Evolutionary conservation across 805 yeast genomes (phyloP).

Genomic region (Yarrowia hollandica): DNA sequence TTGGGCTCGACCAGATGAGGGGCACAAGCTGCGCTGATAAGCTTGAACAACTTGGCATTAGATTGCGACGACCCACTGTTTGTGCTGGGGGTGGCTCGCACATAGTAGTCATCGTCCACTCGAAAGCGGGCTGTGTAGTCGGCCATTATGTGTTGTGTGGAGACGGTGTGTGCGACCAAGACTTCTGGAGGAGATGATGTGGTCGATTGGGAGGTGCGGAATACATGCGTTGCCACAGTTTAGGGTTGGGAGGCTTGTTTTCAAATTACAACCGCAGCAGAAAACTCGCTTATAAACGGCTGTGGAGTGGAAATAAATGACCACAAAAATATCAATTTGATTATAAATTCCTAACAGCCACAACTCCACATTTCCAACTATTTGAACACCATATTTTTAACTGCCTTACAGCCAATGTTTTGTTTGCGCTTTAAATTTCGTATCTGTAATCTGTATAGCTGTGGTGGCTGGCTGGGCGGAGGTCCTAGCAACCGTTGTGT

Average conservation of each 20-base stretch:
- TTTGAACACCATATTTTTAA: no score
- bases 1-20: constrained; percentile 83
- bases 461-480: constrained; percentile 1
- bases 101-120: constrained; percentile 25
- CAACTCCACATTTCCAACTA: no score
- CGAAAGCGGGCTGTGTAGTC: constrained; percentile 28
- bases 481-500: not conserved
- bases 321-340: no score
- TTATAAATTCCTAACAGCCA: no score
- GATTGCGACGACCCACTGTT: constrained; percentile 13
- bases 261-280: not conserved
- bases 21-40: constrained; percentile 66
- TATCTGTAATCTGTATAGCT: not conserved
- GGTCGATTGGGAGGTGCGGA: constrained; percentile 27
- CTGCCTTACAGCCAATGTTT: no score
- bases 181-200: not conserved
- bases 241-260: constrained; percentile 19
- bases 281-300: no score
- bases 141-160: not conserved
- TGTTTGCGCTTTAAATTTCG: constrained; percentile 1
- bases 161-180: not conserved
- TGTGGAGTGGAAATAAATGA: no score
- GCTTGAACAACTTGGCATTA: constrained; percentile 26
- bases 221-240: constrained; percentile 28
- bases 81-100: constrained; percentile 10